Evolutionary conservation across 2,329 filamentous ascomycete species (phyloP).

Genomic region (Dactylellina drechsleri): DNA sequence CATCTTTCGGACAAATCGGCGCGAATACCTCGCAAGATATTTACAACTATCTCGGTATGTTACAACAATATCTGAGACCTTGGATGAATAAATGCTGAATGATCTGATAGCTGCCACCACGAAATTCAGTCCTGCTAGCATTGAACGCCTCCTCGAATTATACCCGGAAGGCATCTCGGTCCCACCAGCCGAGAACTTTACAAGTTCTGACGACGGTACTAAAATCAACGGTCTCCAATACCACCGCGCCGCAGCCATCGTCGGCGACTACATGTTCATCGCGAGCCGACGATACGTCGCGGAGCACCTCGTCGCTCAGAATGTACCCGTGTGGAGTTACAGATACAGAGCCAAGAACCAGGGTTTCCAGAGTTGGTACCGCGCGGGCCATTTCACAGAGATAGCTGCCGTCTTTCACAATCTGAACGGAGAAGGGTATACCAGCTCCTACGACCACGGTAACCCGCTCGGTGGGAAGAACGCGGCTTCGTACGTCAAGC

Average conservation of each 20-base stretch:
- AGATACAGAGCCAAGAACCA: constrained; percentile 65
- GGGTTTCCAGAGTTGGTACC: constrained; percentile 63
- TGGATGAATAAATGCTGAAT: background rate
- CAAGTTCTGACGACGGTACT: constrained; percentile 61
- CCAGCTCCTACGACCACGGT: too few relatives aligned
- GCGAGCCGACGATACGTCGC: constrained; percentile 68
- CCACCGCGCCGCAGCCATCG: constrained; percentile 67
- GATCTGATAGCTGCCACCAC: background rate
- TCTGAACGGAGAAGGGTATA: constrained; percentile 55
- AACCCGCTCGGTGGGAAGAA: constrained; percentile 42
- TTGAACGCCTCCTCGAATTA: constrained; percentile 15
- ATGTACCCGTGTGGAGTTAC: constrained; percentile 70
- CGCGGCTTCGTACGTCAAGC: constrained; percentile 56
- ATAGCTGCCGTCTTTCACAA: constrained; percentile 62
- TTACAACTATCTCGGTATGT: too few relatives aligned
- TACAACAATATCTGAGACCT: too few relatives aligned
- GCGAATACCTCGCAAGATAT: constrained; percentile 14
- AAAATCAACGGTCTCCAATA: too few relatives aligned
- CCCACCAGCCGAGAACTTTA: constrained; percentile 16
- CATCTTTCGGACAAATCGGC: constrained; percentile 62
- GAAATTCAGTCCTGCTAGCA: constrained; percentile 14
- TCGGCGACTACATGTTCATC: constrained; percentile 68
- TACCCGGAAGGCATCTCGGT: constrained; percentile 36
- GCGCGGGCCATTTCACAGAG: constrained; percentile 68
- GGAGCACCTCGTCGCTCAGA: constrained; percentile 65